Evolutionary conservation across 2,329 filamentous ascomycete genomes (phyloP), one percentile per base, ranked within the genome.

Genomic region (Myriosclerotinia duriaeana): DNA sequence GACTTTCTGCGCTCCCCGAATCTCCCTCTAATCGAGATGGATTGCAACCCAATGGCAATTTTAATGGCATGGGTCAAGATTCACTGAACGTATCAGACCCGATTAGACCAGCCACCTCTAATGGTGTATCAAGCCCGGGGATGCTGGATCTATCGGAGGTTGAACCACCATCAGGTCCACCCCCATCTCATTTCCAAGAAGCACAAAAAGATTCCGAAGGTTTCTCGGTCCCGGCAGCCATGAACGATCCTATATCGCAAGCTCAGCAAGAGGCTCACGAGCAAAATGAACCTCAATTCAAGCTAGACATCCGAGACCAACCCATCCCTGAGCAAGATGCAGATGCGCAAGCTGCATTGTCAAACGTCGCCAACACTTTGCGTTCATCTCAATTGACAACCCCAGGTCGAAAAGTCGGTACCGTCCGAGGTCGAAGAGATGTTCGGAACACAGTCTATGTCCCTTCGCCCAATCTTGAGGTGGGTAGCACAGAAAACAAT

Each of bases 361-460:
- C 90, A 3, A 93, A 85, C 73, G 88, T 95, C 58, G 88, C 89
- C 40, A 92, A 88, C 73, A 90, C 89, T 2, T 80, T 96, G 48
- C 88, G 89, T 66, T 81, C 82, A 48, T 78, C 83, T 74, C 82
- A 87, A 78, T 77, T 84, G 77, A 78, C 79, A 36, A 84, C 87
- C 66, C 87, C 92, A 26, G 85, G 85, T 66, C 86, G 90, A 36
- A 90, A 87, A 73, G 80, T 85, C 17, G 89, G 91, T 55, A 97
- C 93, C 17, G 82, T 96, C 20, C 87, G 95, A 71, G 95, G 95
- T 62, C 89, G 95, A 68, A 86, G 95, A 75, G 94, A 98, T 76
- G 92, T 96, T 69, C 87, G 94, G 67, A 96, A 96, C 78, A 97
- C 93, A 1, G 88, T 97, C 65, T 94, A 95, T 75, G 83, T 93